phyloP scores from a whole-genome alignment of 1,139 yeast genomes.

The Candida dubliniensis region DNA sequence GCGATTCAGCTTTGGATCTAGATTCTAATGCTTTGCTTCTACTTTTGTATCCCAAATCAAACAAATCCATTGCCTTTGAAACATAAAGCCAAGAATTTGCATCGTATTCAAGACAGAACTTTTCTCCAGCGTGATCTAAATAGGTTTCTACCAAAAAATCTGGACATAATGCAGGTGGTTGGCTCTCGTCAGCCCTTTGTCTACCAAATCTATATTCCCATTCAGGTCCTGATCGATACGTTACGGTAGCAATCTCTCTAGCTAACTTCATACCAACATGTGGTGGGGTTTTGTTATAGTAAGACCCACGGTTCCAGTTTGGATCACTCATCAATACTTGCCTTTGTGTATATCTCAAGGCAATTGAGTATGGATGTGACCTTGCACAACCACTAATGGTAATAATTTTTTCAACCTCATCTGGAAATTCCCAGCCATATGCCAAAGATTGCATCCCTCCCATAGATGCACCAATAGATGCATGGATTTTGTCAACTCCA shows the following conservation, averaged over 20 bases:
- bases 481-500: slow-evolving; percentile 63
- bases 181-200: slow-evolving; percentile 77
- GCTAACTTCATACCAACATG: slow-evolving; percentile 95
- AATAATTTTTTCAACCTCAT: slow-evolving; percentile 67
- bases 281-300: slow-evolving; percentile 78
- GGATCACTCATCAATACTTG: slow-evolving; percentile 95
- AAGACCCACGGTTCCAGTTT: slow-evolving; percentile 90
- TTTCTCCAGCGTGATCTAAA: slow-evolving; percentile 92
- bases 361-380: slow-evolving; percentile 92
- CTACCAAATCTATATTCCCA: slow-evolving; percentile 94
- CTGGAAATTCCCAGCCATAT: slow-evolving; percentile 80
- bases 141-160: slow-evolving; percentile 91
- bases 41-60: slow-evolving; percentile 66
- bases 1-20: slow-evolving; percentile 37
- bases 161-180: slow-evolving; percentile 86
- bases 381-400: slow-evolving; percentile 90
- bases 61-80: slow-evolving; percentile 92
- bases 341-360: slow-evolving; percentile 89
- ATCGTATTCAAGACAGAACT: slow-evolving; percentile 87
- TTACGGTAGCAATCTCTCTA: slow-evolving; percentile 89
- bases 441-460: slow-evolving; percentile 97
- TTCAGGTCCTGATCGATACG: slow-evolving; percentile 94
- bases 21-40: slow-evolving; percentile 43
- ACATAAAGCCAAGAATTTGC: slow-evolving; percentile 85
- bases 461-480: slow-evolving; percentile 90